These are phyloP conservation scores for Taxillus chinensis DNA, from an alignment of 164 flowering plant species.

Conservation along the genomic window DNA sequence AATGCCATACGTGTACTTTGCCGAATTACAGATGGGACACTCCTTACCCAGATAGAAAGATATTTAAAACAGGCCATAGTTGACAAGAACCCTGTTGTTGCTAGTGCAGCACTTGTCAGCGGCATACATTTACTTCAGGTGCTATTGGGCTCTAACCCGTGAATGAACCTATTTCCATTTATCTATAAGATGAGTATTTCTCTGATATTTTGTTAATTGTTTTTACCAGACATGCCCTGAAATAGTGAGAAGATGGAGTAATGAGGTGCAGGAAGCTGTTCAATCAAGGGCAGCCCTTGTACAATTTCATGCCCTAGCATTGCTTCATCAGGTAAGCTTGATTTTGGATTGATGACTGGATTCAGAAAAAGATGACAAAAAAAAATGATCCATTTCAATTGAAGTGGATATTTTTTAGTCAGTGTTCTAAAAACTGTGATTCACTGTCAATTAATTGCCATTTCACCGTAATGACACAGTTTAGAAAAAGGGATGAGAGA, in stretches of 20 bases:
- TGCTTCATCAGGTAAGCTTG: constrained; percentile 73
- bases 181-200: neutral
- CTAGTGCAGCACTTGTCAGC: constrained; percentile 97
- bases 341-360: neutral
- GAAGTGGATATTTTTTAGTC: too few species aligned
- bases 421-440: too few species aligned
- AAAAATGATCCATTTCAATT: too few species aligned
- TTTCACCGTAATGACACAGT: too few species aligned
- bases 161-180: neutral
- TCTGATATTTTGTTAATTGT: neutral
- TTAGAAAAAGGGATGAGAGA: too few species aligned
- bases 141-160: constrained; percentile 1
- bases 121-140: constrained; percentile 97
- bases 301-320: constrained; percentile 87
- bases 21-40: constrained; percentile 86
- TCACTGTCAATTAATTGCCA: too few species aligned
- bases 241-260: constrained; percentile 95
- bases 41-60: constrained; percentile 92
- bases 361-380: too few species aligned
- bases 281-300: constrained; percentile 97
- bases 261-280: constrained; percentile 97
- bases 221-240: constrained; percentile 76
- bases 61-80: constrained; percentile 97
- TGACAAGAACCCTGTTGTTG: constrained; percentile 97
- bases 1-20: constrained; percentile 96